A percentile compares a stretch with the other conserved stretches of the same genome.
These are phyloP conservation scores for Colletotrichum falcatum DNA, from an alignment of 2,329 filamentous ascomycete genomes.

Conservation along the genomic window DNA sequence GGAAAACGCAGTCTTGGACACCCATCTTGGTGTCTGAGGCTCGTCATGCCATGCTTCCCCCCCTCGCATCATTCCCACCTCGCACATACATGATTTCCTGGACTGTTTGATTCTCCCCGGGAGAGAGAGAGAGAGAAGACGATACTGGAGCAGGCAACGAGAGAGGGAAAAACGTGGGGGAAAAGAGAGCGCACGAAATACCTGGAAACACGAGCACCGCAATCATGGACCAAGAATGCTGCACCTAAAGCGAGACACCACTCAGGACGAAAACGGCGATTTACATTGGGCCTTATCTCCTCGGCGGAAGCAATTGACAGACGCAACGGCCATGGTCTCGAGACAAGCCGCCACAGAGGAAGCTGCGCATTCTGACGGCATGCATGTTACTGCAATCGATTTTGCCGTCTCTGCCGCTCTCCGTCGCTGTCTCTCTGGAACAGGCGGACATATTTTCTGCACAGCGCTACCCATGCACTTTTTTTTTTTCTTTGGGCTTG, in stretches of 20 bases:
- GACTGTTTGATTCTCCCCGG: not conserved
- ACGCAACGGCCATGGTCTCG: not conserved
- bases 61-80: not conserved
- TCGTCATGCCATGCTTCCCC: slow-evolving; percentile 11
- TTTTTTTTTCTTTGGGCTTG: slow-evolving; percentile 23
- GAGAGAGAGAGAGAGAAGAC: not conserved
- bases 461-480: slow-evolving; percentile 33
- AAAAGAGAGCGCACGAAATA: slow-evolving; percentile 5
- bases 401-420: slow-evolving; percentile 25
- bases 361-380: not conserved
- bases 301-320: slow-evolving; percentile 2
- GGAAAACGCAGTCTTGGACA: slow-evolving; percentile 10
- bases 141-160: not conserved
- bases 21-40: slow-evolving; percentile 17
- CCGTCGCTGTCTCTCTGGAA: not conserved
- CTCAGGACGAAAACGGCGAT: slow-evolving; percentile 31
- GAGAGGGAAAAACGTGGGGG: slow-evolving; percentile 6
- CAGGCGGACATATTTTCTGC: slow-evolving; percentile 15
- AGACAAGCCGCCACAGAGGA: slow-evolving; percentile 1
- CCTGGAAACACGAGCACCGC: not conserved
- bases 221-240: not conserved
- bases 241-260: not conserved
- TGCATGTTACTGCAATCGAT: not conserved
- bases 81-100: not conserved
- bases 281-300: slow-evolving; percentile 4